Base-by-base conservation (phyloP, 495 filamentous ascomycete genomes). In the Penicillium longicatenatum region DNA sequence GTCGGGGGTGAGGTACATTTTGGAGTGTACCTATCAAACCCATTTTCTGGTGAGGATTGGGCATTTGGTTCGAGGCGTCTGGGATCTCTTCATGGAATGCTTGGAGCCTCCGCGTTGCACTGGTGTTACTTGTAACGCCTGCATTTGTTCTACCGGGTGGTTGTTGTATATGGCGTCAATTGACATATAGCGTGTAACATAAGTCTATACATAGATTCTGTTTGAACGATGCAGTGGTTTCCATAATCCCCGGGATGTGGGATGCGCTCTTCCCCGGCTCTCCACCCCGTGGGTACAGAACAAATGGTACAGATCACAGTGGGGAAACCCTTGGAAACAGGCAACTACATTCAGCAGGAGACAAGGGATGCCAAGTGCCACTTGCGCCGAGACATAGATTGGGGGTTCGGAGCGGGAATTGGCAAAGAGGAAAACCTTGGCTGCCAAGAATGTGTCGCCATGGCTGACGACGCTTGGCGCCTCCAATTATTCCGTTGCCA, bases 391-490 rank as follows among this genome's bases (percentile, higher is more conserved):
- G 57, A 54, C 22, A 45, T n/a, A 54, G 50, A 54, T 63, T 61
- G 64, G 58, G 35, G 51, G 37, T 39, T 62, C 66, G 64, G 66
- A 67, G 66, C 66, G 66, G 66, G 64, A 69, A 56, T 67, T 65
- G 64, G 64, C 64, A 64, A 61, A 61, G 61, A 67, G 66, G 64
- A 61, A 67, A 63, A 47, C 60, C 66, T 69, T 69, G 66, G 66
- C 66, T 69, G 66, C 66, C 64, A 69, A 69, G 66, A 67, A 42
- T 42, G 52, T 35, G 60, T 55, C n/a, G 60, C 60, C 60, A 60
- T 55, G 50, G 58, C 55, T 58, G 21, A 51, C 37, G 47, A 51
- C 43, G 31, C 66, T 66, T 67, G 66, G 66, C 66, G 35, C 14
- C 29, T 12, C 48, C 26, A 16, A 51, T 30, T 51, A 30, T n/a